Evolutionary conservation across 2,329 filamentous ascomycete species (phyloP).

Genomic region (Chrysoporthe austroafricana): DNA sequence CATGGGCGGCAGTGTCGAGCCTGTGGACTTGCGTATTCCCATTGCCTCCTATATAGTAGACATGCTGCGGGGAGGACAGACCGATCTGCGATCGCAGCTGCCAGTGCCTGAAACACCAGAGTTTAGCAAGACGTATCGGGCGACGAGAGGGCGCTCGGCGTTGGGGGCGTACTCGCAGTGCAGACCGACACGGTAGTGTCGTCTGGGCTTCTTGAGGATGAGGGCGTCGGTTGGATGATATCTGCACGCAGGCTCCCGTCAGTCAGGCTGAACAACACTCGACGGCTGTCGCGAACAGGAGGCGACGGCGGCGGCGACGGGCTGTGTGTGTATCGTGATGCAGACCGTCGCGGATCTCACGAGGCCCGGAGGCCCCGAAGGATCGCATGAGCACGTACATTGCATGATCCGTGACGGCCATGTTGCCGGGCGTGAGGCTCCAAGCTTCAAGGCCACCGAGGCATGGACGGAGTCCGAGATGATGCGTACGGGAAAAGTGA

Average conservation of each 20-base stretch:
- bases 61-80: constrained; percentile 71
- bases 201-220: constrained; percentile 62
- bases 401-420: constrained; percentile 60
- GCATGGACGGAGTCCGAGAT: constrained; percentile 34
- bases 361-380: neutral
- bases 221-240: constrained; percentile 68
- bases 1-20: constrained; percentile 69
- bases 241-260: constrained; percentile 44
- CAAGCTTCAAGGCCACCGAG: constrained; percentile 30
- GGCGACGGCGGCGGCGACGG: neutral
- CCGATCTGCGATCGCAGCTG: constrained; percentile 90
- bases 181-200: constrained; percentile 61
- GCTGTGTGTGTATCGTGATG: neutral
- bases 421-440: constrained; percentile 42
- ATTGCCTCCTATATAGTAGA: constrained; percentile 83
- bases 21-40: constrained; percentile 68
- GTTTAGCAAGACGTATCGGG: neutral
- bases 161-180: constrained; percentile 55
- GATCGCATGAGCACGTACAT: constrained; percentile 44
- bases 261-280: constrained; percentile 29
- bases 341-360: neutral
- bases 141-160: constrained; percentile 59
- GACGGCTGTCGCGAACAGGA: neutral
- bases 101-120: constrained; percentile 65
- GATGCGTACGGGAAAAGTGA: neutral